phyloP scores from a whole-genome alignment of 2,329 filamentous ascomycete species.

The Aulographum hederae region DNA sequence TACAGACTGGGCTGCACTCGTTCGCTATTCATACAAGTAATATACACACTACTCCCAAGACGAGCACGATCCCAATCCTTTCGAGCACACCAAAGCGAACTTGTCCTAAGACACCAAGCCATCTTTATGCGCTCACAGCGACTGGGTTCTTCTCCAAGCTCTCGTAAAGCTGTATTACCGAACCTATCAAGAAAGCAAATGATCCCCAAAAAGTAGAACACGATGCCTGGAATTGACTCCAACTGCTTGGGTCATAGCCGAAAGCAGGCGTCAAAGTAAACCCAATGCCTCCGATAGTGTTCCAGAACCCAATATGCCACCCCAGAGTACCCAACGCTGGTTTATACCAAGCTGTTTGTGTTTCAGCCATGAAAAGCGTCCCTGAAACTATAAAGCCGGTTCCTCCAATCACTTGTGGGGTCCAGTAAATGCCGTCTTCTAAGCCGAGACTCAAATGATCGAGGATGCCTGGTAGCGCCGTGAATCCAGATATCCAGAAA shows the following conservation, averaged over 20 bases:
- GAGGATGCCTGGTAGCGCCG: conserved; percentile 37
- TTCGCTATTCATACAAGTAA: no score
- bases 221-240: conserved; percentile 15
- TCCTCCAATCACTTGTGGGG: conserved; percentile 43
- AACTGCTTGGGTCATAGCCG: conserved; percentile 13
- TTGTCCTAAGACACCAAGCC: no score
- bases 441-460: conserved; percentile 28
- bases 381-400: conserved; percentile 40
- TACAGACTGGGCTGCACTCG: no score
- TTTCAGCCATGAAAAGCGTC: conserved; percentile 46
- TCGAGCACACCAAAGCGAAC: no score
- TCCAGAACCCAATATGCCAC: conserved; percentile 52
- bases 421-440: conserved; percentile 40
- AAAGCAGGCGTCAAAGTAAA: conserved; percentile 31
- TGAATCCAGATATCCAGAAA: conserved; percentile 47
- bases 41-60: no score
- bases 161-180: conserved; percentile 16
- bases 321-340: conserved; percentile 39
- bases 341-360: conserved; percentile 42
- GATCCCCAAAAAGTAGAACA: conserved; percentile 16
- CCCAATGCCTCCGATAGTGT: conserved; percentile 42
- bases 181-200: conserved; percentile 17
- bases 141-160: conserved; percentile 16
- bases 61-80: no score
- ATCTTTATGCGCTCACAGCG: conserved; percentile 7